These are phyloP conservation scores for Aegilops bicornis DNA, from an alignment of 176 grass and related monocot species.

Conservation along the genomic window DNA sequence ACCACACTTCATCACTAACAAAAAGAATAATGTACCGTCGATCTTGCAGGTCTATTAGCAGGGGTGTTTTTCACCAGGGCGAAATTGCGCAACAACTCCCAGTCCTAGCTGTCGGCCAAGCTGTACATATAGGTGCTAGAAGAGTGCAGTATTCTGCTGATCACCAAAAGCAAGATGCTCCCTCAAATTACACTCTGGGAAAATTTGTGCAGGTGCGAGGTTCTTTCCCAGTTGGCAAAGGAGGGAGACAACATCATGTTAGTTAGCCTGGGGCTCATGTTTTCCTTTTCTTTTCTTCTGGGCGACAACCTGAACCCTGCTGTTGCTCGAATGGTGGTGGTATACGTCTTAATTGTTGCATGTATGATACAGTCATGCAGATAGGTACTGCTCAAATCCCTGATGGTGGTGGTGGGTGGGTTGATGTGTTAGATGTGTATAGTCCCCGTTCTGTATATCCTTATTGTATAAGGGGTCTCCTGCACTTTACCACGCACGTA, in stretches of 20 bases:
- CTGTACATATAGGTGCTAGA: slow-evolving; percentile 19
- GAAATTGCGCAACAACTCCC: slow-evolving; percentile 56
- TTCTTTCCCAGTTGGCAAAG: slow-evolving; percentile 35
- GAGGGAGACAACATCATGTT: slow-evolving; percentile 11
- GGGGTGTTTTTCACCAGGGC: slow-evolving; percentile 86
- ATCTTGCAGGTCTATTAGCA: slow-evolving; percentile 63
- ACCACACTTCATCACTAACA: background rate
- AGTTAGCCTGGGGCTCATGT: background rate
- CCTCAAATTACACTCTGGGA: background rate
- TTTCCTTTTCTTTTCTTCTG: background rate
- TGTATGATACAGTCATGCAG: slow-evolving; percentile 25
- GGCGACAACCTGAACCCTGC: background rate
- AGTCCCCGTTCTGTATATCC: too few species aligned
- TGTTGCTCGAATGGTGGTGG: slow-evolving; percentile 22
- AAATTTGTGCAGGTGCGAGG: slow-evolving; percentile 32
- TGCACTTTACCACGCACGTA: too few species aligned
- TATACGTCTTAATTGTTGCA: slow-evolving; percentile 22
- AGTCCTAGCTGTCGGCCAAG: slow-evolving; percentile 25
- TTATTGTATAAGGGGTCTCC: too few species aligned
- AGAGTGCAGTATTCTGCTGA: background rate
- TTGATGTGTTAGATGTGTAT: background rate
- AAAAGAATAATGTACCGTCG: background rate
- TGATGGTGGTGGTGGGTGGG: background rate
- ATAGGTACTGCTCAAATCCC: background rate
- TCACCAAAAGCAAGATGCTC: background rate